phyloP scores from a whole-genome alignment of 306 rosid genomes.

The Medicago truncatula region MtrunA17r5.0-ANR NC_053046.1:7682501-7683000 shows the following conservation, averaged over 20 bases:
- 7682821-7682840: background rate
- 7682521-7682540: too few species aligned
- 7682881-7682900: slow-evolving; percentile 63
- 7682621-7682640: too few species aligned
- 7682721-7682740: background rate
- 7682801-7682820: background rate
- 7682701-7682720: background rate
- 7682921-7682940: slow-evolving; percentile 72
- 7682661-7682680: too few species aligned
- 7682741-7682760: background rate
- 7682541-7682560: too few species aligned
- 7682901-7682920: slow-evolving; percentile 65
- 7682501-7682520: too few species aligned
- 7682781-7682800: slow-evolving; percentile 1
- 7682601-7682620: too few species aligned
- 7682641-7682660: too few species aligned
- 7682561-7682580: too few species aligned
- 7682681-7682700: too few species aligned
- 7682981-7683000: slow-evolving; percentile 40
- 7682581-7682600: too few species aligned
- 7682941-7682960: slow-evolving; percentile 45
- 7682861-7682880: background rate
- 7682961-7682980: background rate
- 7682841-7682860: background rate
- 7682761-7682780: background rate